Conservation (phyloP, 1,139 yeast species). For the Pichia sp. region DNA sequence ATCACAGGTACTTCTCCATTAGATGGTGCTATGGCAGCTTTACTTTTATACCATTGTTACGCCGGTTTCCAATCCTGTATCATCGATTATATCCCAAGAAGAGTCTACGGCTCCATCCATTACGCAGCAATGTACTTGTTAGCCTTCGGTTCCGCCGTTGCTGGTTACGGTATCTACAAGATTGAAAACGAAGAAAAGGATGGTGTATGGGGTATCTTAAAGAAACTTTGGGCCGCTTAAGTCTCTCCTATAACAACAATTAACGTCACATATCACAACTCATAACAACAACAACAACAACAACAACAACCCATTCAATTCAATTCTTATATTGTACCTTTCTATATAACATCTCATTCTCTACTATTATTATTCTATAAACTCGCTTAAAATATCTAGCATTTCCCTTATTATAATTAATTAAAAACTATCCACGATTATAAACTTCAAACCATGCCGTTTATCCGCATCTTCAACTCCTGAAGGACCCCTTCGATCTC, state of each 20-base stretch:
- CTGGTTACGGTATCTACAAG: constrained; percentile 66
- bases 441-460: not conserved
- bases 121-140: constrained; percentile 60
- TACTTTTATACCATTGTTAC: constrained; percentile 61
- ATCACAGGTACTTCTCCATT: constrained; percentile 52
- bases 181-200: constrained; percentile 60
- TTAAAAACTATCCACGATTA: not conserved
- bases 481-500: not conserved
- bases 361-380: constrained; percentile 3
- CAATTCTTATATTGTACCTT: not conserved
- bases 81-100: constrained; percentile 71
- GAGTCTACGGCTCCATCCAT: constrained; percentile 71
- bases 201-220: constrained; percentile 49
- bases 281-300: too few species aligned
- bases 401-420: not conserved
- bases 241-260: too few species aligned
- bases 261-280: too few species aligned
- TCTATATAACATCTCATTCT: not conserved
- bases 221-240: constrained; percentile 41
- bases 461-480: not conserved
- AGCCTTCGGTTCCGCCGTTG: constrained; percentile 60
- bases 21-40: constrained; percentile 60
- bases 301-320: too few species aligned
- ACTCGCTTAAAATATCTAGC: not conserved
- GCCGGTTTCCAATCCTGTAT: constrained; percentile 80